Conservation (phyloP, 176 grass and related monocot species). For the barley (Hordeum vulgare) region DNA sequence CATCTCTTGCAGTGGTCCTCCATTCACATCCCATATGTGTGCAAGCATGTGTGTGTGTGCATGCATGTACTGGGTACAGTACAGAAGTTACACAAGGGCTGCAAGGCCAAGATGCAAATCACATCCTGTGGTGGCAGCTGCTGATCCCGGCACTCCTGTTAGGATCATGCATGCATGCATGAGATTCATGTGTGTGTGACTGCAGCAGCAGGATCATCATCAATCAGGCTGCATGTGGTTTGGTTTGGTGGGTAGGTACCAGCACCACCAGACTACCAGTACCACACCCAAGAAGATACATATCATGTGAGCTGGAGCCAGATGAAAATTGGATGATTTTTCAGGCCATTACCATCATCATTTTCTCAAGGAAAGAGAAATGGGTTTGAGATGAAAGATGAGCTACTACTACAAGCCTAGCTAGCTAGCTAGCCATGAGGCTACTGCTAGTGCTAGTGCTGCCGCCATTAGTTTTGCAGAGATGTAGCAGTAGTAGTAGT, state of each 20-base stretch:
- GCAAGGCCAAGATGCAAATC: conserved; percentile 3
- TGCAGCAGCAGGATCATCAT: not conserved
- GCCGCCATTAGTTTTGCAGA: conserved; percentile 33
- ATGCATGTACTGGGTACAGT: too few species aligned
- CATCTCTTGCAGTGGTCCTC: conserved; percentile 27
- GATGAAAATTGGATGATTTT: not conserved
- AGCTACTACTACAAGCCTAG: too few species aligned
- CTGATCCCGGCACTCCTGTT: conserved; percentile 32
- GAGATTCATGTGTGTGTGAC: conserved; percentile 22
- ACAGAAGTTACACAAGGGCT: not conserved
- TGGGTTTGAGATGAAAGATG: not conserved
- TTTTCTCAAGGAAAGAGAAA: not conserved
- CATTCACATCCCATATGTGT: not conserved
- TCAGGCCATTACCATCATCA: too few species aligned
- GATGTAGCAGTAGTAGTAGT: not conserved
- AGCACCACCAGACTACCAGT: not conserved
- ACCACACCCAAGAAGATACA: conserved; percentile 1
- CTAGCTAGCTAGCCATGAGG: not conserved
- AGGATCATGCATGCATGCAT: conserved; percentile 12
- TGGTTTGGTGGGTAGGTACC: conserved; percentile 40
- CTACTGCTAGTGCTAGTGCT: conserved; percentile 9
- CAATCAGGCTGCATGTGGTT: conserved; percentile 41
- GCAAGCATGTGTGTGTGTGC: too few species aligned
- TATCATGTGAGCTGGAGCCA: conserved; percentile 35
- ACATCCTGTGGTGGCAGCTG: conserved; percentile 18